Evolutionary conservation across 2,329 filamentous ascomycete genomes (phyloP).

Genomic region (Cytospora chrysosperma): DNA sequence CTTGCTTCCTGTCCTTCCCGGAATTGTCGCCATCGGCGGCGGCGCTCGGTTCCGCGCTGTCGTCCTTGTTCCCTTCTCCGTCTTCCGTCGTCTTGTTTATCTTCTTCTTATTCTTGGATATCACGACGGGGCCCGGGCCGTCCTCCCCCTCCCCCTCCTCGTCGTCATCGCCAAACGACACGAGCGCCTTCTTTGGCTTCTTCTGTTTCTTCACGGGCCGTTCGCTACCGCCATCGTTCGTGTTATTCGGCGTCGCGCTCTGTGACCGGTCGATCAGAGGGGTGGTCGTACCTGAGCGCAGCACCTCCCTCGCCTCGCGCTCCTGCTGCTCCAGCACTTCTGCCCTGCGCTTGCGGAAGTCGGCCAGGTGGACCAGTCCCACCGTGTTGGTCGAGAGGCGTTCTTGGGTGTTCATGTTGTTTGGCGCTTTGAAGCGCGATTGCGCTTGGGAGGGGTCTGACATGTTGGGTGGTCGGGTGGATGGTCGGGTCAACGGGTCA

Average conservation of each 20-base stretch:
- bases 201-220: slow-evolving; percentile 42
- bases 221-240: slow-evolving; percentile 33
- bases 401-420: slow-evolving; percentile 75
- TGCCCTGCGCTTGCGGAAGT: slow-evolving; percentile 93
- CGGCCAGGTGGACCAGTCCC: slow-evolving; percentile 85
- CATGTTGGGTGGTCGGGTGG: slow-evolving; percentile 33
- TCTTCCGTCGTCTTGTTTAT: slow-evolving; percentile 8
- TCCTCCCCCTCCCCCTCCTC: slow-evolving; percentile 59
- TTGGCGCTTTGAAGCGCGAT: slow-evolving; percentile 67
- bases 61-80: slow-evolving; percentile 29
- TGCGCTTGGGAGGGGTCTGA: slow-evolving; percentile 36
- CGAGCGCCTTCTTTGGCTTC: slow-evolving; percentile 47
- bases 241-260: slow-evolving; percentile 47
- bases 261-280: slow-evolving; percentile 41
- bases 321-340: slow-evolving; percentile 92
- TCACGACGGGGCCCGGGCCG: slow-evolving; percentile 34
- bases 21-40: slow-evolving; percentile 27
- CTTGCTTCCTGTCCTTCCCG: slow-evolving; percentile 28
- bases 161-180: slow-evolving; percentile 72
- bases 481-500: background rate
- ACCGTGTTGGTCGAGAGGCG: slow-evolving; percentile 83
- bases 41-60: background rate
- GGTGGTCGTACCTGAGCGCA: slow-evolving; percentile 46
- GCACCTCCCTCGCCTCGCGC: slow-evolving; percentile 69
- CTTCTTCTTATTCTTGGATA: slow-evolving; percentile 12